Conservation (phyloP, 495 filamentous ascomycete species). For the Penicillium argentinense region DNA sequence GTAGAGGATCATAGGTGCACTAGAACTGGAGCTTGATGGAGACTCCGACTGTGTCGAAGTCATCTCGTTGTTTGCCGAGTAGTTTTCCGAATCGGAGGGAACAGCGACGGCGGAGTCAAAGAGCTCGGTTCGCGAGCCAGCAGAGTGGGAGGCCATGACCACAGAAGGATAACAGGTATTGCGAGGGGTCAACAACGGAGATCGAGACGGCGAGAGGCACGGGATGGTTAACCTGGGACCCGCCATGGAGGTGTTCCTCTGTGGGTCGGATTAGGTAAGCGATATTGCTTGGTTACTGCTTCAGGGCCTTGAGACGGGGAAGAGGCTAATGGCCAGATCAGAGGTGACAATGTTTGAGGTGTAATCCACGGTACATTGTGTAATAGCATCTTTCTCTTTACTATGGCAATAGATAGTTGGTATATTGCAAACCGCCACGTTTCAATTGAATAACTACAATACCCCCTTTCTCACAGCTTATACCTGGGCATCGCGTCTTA, state of each 20-base stretch:
- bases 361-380: too few relatives aligned
- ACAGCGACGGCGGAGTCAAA: constrained; percentile 82
- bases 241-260: background rate
- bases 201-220: background rate
- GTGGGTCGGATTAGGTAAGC: background rate
- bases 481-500: too few relatives aligned
- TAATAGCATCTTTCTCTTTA: too few relatives aligned
- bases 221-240: background rate
- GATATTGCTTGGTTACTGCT: background rate
- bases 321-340: too few relatives aligned
- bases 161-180: background rate
- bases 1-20: constrained; percentile 83
- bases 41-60: constrained; percentile 42
- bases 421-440: too few relatives aligned
- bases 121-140: constrained; percentile 56
- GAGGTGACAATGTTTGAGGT: too few relatives aligned
- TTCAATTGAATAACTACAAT: too few relatives aligned
- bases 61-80: constrained; percentile 66
- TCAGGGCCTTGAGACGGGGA: too few relatives aligned
- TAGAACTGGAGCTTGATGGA: constrained; percentile 63
- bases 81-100: constrained; percentile 87
- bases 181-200: background rate
- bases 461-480: too few relatives aligned
- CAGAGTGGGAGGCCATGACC: constrained; percentile 47
- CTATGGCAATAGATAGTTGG: too few relatives aligned